phyloP scores from a whole-genome alignment of 2,329 filamentous ascomycete species.

The Fusarium nisikadoi region DNA sequence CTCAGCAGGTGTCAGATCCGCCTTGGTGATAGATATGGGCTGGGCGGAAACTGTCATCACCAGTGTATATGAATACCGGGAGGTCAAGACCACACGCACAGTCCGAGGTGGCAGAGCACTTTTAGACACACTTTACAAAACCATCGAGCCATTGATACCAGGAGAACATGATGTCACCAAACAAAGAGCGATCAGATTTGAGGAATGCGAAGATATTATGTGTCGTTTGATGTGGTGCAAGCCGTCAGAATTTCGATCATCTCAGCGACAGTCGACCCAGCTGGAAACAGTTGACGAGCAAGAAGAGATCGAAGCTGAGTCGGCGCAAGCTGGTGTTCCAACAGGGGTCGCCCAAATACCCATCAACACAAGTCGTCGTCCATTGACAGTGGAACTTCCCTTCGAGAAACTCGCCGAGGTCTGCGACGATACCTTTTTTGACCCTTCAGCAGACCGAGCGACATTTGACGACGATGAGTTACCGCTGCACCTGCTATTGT shows the following conservation, averaged over 20 bases:
- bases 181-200: slow-evolving; percentile 68
- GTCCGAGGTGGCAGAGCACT: slow-evolving; percentile 79
- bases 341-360: slow-evolving; percentile 54
- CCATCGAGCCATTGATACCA: slow-evolving; percentile 58
- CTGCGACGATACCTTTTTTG: slow-evolving; percentile 81
- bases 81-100: slow-evolving; percentile 76
- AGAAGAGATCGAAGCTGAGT: slow-evolving; percentile 60
- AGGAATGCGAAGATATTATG: slow-evolving; percentile 83
- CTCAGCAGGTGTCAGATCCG: slow-evolving; percentile 86
- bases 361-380: slow-evolving; percentile 59
- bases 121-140: slow-evolving; percentile 73
- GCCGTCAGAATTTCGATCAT: slow-evolving; percentile 46
- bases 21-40: slow-evolving; percentile 87
- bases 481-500: slow-evolving; percentile 79
- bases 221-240: slow-evolving; percentile 82
- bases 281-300: slow-evolving; percentile 66
- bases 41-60: slow-evolving; percentile 92
- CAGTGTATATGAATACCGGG: slow-evolving; percentile 89
- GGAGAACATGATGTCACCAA: slow-evolving; percentile 48
- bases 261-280: slow-evolving; percentile 53
- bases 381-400: slow-evolving; percentile 70
- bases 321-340: slow-evolving; percentile 33
- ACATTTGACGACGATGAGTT: slow-evolving; percentile 89
- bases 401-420: slow-evolving; percentile 78
- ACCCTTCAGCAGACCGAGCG: slow-evolving; percentile 57